A percentile compares a stretch with the other conserved stretches of the same genome.
These are phyloP conservation scores for Rhodamnia argentea DNA, from an alignment of 345 rosid species.

Conservation along the genomic window DNA sequence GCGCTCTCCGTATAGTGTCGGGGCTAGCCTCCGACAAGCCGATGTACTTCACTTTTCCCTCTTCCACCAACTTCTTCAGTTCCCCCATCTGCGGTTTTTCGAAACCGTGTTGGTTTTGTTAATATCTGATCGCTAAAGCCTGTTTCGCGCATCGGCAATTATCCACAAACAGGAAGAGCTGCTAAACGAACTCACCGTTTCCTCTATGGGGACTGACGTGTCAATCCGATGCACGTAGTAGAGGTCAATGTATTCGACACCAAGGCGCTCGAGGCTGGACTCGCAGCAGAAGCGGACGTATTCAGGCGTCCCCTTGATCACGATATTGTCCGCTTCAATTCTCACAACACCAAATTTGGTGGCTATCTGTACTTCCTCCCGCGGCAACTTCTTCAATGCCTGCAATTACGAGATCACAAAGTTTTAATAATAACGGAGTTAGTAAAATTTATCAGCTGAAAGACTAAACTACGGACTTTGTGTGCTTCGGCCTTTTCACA, in stretches of 20 bases:
- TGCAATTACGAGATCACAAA: not conserved
- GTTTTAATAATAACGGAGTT: not conserved
- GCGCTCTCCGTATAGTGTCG: slow-evolving; percentile 30
- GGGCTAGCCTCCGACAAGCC: slow-evolving; percentile 40
- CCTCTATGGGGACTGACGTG: too few species aligned
- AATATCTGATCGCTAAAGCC: not conserved
- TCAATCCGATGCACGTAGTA: too few species aligned
- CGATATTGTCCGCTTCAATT: not conserved
- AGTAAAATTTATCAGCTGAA: not conserved
- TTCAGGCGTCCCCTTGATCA: not conserved
- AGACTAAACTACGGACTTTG: not conserved
- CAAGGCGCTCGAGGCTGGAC: too few species aligned
- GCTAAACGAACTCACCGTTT: too few species aligned
- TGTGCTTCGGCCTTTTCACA: not conserved
- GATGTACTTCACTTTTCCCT: slow-evolving; percentile 30
- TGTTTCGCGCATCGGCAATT: too few species aligned
- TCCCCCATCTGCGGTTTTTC: slow-evolving; percentile 12
- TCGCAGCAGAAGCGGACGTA: too few species aligned
- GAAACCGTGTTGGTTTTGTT: not conserved
- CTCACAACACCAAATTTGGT: slow-evolving; percentile 14
- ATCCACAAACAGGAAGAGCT: too few species aligned
- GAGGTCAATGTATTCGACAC: too few species aligned
- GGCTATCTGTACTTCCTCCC: slow-evolving; percentile 16
- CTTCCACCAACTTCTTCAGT: slow-evolving; percentile 30
- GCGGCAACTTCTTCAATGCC: slow-evolving; percentile 18